phyloP scores from a whole-genome alignment of 2,329 filamentous ascomycete genomes.

The Lithohypha guttulata region DNA sequence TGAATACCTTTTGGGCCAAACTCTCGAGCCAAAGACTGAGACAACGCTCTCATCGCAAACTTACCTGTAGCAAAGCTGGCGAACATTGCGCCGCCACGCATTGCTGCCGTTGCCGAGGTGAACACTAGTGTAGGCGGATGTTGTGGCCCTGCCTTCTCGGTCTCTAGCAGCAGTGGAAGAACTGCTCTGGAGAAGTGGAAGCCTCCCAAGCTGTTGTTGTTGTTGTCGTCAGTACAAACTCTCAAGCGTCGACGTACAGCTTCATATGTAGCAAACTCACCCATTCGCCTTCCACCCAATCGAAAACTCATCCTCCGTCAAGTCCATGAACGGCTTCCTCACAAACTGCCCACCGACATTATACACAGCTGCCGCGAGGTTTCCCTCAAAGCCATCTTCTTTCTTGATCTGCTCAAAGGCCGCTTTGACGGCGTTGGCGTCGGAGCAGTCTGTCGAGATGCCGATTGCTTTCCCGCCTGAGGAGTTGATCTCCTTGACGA shows the following conservation, averaged over 20 bases:
- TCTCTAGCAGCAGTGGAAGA: constrained; percentile 59
- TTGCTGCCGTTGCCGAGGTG: constrained; percentile 73
- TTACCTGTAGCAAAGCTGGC: constrained; percentile 67
- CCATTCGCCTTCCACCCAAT: constrained; percentile 40
- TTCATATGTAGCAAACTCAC: constrained; percentile 28
- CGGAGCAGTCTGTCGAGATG: constrained; percentile 49
- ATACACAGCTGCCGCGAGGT: constrained; percentile 46
- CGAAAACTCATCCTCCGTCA: constrained; percentile 48
- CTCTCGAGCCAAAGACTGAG: constrained; percentile 67
- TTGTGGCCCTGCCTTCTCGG: constrained; percentile 40
- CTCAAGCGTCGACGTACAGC: no score
- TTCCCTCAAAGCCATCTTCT: constrained; percentile 37
- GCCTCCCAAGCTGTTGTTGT: constrained; percentile 42
- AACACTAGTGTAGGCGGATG: constrained; percentile 72
- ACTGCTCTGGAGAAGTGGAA: constrained; percentile 65
- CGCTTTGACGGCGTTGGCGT: constrained; percentile 40
- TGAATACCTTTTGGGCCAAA: constrained; percentile 79
- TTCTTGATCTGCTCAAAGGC: constrained; percentile 46
- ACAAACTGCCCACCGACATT: constrained; percentile 49
- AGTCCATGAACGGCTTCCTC: constrained; percentile 51
- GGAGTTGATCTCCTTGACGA: constrained; percentile 50
- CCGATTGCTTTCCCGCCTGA: constrained; percentile 49
- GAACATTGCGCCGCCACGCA: constrained; percentile 61
- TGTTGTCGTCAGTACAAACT: neutral
- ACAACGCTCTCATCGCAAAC: constrained; percentile 64